phyloP scores from a whole-genome alignment of 495 filamentous ascomycete genomes.

The Platismatia glauca region DNA sequence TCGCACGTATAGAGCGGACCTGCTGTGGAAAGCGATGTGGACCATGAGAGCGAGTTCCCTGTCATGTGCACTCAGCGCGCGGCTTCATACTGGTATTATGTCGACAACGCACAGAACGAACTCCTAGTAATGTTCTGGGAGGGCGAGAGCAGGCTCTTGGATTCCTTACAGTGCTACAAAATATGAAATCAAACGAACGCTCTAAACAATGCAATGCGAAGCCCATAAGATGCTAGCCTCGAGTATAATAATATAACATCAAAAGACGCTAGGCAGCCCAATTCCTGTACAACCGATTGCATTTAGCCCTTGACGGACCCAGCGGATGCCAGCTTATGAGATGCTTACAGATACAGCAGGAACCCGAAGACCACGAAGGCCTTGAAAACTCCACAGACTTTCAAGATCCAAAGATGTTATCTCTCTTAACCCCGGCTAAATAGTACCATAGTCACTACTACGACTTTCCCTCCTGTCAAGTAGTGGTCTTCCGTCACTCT shows the following conservation, averaged over 20 bases:
- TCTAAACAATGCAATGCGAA: neutral
- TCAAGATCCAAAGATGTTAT: neutral
- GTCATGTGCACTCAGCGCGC: too few species aligned
- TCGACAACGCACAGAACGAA: too few species aligned
- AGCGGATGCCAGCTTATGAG: neutral
- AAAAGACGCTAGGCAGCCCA: neutral
- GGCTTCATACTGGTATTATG: too few species aligned
- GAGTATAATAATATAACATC: neutral
- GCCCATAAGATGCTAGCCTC: neutral
- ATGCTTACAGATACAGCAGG: neutral
- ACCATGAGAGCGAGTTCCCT: too few species aligned
- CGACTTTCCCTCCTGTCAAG: slow-evolving; percentile 10
- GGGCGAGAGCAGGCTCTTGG: too few species aligned
- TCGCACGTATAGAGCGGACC: too few species aligned
- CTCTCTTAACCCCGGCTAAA: neutral
- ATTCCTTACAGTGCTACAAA: neutral
- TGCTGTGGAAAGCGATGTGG: too few species aligned
- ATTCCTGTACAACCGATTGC: neutral
- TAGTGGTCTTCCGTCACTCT: slow-evolving; percentile 12
- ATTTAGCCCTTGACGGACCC: neutral
- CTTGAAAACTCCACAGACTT: neutral
- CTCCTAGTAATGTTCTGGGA: too few species aligned
- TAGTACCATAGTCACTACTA: slow-evolving; percentile 9
- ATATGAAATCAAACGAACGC: too few species aligned
- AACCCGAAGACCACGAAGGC: neutral